These are phyloP conservation scores for Pseudocercospora cruenta DNA, from an alignment of 2,329 filamentous ascomycete genomes.

Conservation along the genomic window DNA sequence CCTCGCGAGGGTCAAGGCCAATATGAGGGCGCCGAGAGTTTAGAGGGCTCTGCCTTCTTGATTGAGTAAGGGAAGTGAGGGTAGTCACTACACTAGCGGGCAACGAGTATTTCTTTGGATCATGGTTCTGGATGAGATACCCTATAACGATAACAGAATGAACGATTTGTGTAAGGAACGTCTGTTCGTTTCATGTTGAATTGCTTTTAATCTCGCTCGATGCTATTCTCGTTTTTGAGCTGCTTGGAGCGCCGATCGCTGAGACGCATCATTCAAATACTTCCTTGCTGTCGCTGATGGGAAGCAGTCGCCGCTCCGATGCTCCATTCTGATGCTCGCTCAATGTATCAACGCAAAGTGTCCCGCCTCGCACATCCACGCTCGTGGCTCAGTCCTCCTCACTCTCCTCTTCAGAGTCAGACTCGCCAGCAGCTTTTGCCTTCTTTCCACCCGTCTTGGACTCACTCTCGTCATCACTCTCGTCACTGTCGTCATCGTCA, in stretches of 20 bases:
- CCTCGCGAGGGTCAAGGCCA: conserved; percentile 69
- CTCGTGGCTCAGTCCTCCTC: conserved; percentile 20
- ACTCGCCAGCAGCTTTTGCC: conserved; percentile 9
- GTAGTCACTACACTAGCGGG: not conserved
- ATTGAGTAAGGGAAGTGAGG: not conserved
- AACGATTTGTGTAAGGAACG: not conserved
- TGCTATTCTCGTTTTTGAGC: not conserved
- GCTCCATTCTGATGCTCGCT: not conserved
- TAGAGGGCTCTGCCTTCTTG: conserved; percentile 17
- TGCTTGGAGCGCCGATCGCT: not conserved
- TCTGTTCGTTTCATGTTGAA: not conserved
- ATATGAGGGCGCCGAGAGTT: conserved; percentile 56
- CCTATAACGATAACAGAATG: not conserved
- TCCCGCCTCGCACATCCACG: too few relatives aligned
- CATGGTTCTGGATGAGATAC: not conserved
- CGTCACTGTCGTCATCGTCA: not conserved
- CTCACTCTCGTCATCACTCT: not conserved
- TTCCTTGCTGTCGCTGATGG: not conserved
- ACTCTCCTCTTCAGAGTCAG: conserved; percentile 18
- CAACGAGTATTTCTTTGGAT: not conserved
- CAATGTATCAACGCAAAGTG: not conserved
- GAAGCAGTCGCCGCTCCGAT: not conserved
- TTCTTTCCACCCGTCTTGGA: not conserved
- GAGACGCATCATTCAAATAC: not conserved
- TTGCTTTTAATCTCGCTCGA: not conserved